Evolutionary conservation across 2,329 filamentous ascomycete genomes (phyloP), one percentile per base, ranked within the genome.

Genomic region (Colletotrichum gigasporum): DNA sequence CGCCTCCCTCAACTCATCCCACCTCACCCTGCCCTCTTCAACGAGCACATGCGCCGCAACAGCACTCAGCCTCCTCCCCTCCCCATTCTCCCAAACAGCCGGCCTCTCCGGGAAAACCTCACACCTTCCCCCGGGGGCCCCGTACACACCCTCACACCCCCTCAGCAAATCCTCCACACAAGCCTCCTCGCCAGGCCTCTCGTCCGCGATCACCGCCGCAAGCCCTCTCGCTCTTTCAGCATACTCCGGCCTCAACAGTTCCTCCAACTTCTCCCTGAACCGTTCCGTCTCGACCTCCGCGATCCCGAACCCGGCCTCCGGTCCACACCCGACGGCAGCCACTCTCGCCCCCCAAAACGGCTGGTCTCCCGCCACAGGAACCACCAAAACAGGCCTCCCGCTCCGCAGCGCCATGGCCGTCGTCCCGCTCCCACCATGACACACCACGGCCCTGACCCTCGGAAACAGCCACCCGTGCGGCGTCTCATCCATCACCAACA

Each of bases 311-410:
- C 26, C 30, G 16, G 44, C 44, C 22, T 50, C 35, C 11, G 61
- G 64, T 16, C 61, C 65, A 3, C 50, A 62, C 4, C 61, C 65
- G 4, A 11, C 35, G n/a, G 32, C 45, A 11, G 11, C 10, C 9
- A 67, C 42, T 28, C 54, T 34, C 11, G 11, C 8, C 6, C 42
- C 63, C 65, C 65, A 67, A 10, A 67, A 63, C 20, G 55, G 50
- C 64, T 65, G 61, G 50, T 65, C 64, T 3, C 64, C 64, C 2
- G 60, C 44, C 10, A 67, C 64, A n/a, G 64, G 64, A 3, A 67
- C 50, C 0, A 67, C 50, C 28, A 65, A 55, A 22, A 55, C 53
- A 8, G 64, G 64, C 30, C 39, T 11, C 8, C 64, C 64, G 44
- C 61, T 45, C 32, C 61, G 48, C 18, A 67, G 14, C 28, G 64